Evolutionary conservation across 306 rosid genomes (phyloP), one percentile per base, ranked within the genome.

Genomic region (Sophora flavescens): DNA sequence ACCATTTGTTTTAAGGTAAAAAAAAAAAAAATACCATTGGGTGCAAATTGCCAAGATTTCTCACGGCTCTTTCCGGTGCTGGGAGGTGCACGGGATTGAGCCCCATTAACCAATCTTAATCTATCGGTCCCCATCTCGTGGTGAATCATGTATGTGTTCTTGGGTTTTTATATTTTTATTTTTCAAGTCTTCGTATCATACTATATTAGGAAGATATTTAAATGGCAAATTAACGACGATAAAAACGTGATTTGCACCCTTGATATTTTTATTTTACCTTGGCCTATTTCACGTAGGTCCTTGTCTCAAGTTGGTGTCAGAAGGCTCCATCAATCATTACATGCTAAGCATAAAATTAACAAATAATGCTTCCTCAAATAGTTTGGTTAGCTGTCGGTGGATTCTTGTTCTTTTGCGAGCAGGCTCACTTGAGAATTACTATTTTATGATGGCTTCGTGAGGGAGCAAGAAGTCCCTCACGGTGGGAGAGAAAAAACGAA

Each of bases 371-470:
- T 35, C 28, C 38, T 36, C 17, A 76, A 65, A 41, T 65, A 42
- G 9, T 51, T 39, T 51, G 81, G 74, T 63, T 36, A 54, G 70
- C 56, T 53, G 81, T 81, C 81, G 30, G 28, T 54, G 47, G 8
- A 32, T 33, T 12, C 33, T 67, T 30, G 68, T 30, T 15, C 57
- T 68, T 11, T 6, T 52, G 5, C 68, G 53, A 13, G 8, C 42
- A 51, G 1, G 48, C 39, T 48, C 17, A 16, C 9, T 63, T 28
- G 4, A 75, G 8, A 36, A 64, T 26, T 14, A 8, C 17, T n/a
- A 75, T 50, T 76, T n/a, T n/a, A 3, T n/a, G n/a, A n/a, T n/a
- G n/a, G n/a, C n/a, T n/a, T n/a, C n/a, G n/a, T n/a, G n/a, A n/a
- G n/a, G n/a, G n/a, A n/a, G n/a, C n/a, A n/a, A n/a, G n/a, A n/a